These are phyloP conservation scores for Geotrichum macrosporum DNA, from an alignment of 1,139 yeast genomes.

Conservation along the genomic window DNA sequence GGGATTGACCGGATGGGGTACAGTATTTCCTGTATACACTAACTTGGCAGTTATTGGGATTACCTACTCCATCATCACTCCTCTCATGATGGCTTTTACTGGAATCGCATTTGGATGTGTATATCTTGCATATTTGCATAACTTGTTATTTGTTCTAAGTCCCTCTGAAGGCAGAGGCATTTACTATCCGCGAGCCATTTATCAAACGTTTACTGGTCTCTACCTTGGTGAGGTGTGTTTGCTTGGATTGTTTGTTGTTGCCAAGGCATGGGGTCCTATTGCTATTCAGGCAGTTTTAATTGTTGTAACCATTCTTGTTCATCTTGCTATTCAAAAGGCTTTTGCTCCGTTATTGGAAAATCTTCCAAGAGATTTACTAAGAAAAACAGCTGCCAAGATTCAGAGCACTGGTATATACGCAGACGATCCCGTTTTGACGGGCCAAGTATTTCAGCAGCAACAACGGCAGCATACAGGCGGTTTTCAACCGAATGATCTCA, in stretches of 20 bases:
- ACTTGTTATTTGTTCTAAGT: constrained; percentile 64
- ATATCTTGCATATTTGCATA: constrained; percentile 76
- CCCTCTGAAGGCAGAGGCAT: constrained; percentile 77
- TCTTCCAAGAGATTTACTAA: constrained; percentile 52
- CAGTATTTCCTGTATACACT: constrained; percentile 78
- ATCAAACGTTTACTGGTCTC: constrained; percentile 82
- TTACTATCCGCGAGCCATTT: constrained; percentile 81
- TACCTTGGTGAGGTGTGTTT: constrained; percentile 83
- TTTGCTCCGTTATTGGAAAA: constrained; percentile 61
- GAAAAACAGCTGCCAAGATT: constrained; percentile 18
- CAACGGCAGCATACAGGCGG: constrained; percentile 7
- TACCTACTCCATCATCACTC: constrained; percentile 79
- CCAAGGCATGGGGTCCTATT: constrained; percentile 94
- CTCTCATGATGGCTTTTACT: constrained; percentile 67
- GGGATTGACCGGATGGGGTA: constrained; percentile 76
- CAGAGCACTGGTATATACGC: constrained; percentile 9
- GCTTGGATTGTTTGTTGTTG: constrained; percentile 79
- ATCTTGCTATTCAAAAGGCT: constrained; percentile 55
- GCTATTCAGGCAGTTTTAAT: constrained; percentile 66
- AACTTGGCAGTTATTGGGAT: constrained; percentile 75
- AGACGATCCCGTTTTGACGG: not conserved
- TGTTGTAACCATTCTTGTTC: constrained; percentile 61
- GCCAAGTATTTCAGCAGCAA: not conserved
- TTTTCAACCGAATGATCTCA: no score
- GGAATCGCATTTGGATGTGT: constrained; percentile 63